phyloP scores from a whole-genome alignment of 1,139 yeast species.

The Hanseniaspora sp. region DNA sequence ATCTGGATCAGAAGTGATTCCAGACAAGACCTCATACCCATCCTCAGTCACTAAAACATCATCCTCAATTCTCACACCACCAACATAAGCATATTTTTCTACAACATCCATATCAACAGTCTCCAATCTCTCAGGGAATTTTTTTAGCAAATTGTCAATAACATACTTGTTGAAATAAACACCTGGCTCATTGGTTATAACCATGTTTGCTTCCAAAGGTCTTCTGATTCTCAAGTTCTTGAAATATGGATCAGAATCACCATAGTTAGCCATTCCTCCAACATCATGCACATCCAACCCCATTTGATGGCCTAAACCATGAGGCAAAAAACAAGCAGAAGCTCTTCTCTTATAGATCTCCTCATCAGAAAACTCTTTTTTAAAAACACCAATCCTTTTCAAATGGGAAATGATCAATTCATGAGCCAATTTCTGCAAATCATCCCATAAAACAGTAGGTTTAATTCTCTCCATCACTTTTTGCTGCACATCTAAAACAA shows the following conservation, averaged over 20 bases:
- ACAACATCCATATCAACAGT: slow-evolving; percentile 57
- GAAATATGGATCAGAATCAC: slow-evolving; percentile 66
- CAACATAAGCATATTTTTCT: slow-evolving; percentile 72
- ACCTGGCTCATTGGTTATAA: slow-evolving; percentile 92
- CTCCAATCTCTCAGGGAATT: slow-evolving; percentile 45
- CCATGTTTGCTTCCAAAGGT: slow-evolving; percentile 62
- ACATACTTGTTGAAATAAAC: slow-evolving; percentile 77
- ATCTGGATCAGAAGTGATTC: slow-evolving; percentile 70
- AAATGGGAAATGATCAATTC: slow-evolving; percentile 61
- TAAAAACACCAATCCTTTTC: slow-evolving; percentile 65
- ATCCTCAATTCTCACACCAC: slow-evolving; percentile 95
- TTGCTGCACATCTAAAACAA: slow-evolving; percentile 76
- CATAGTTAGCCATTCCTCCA: slow-evolving; percentile 76
- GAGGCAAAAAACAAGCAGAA: slow-evolving; percentile 79
- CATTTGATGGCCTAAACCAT: slow-evolving; percentile 84
- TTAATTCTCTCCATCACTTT: slow-evolving; percentile 56
- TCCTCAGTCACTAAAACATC: slow-evolving; percentile 65
- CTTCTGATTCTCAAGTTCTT: slow-evolving; percentile 74
- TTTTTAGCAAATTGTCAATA: slow-evolving; percentile 48
- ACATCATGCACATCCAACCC: slow-evolving; percentile 97
- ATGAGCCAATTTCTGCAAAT: slow-evolving; percentile 70
- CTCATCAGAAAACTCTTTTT: slow-evolving; percentile 44
- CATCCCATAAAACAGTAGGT: slow-evolving; percentile 83
- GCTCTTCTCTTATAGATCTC: slow-evolving; percentile 61
- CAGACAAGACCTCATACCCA: slow-evolving; percentile 74